Conservation (phyloP, 1,139 yeast species). For the Casaregolazyma suthepensis region DNA sequence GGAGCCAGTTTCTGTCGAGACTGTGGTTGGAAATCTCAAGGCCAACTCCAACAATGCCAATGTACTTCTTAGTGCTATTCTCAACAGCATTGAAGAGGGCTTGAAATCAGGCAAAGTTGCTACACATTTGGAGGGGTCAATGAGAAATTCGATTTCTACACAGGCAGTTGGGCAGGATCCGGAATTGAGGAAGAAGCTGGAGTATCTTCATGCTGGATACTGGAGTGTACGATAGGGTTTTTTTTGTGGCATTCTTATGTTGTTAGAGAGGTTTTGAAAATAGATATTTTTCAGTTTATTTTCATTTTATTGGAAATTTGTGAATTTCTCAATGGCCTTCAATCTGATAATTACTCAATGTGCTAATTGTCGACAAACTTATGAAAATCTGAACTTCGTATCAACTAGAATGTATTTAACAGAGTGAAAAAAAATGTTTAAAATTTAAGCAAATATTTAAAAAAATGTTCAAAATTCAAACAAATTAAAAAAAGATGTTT, state of each 20-base stretch:
- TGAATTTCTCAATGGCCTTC: too few relatives aligned
- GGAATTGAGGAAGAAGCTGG: constrained; percentile 71
- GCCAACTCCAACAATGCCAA: constrained; percentile 89
- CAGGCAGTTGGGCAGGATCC: constrained; percentile 67
- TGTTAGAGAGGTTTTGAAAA: too few relatives aligned
- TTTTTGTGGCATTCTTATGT: too few relatives aligned
- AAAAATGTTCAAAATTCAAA: too few relatives aligned
- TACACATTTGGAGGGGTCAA: constrained; percentile 62
- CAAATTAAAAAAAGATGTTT: too few relatives aligned
- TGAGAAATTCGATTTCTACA: constrained; percentile 79
- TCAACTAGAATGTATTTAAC: too few relatives aligned
- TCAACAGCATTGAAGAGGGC: constrained; percentile 59
- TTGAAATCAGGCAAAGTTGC: constrained; percentile 59
- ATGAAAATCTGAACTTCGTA: too few relatives aligned
- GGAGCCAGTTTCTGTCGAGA: constrained; percentile 95
- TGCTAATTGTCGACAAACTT: too few relatives aligned
- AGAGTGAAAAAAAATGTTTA: too few relatives aligned
- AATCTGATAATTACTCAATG: too few relatives aligned
- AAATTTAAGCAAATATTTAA: too few relatives aligned
- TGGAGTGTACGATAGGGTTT: constrained; percentile 39
- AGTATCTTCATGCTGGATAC: constrained; percentile 87
- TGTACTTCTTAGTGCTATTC: constrained; percentile 60
- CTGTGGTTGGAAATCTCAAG: constrained; percentile 83
- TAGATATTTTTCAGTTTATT: too few relatives aligned
- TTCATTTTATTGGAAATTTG: neutral